These are phyloP conservation scores for Pterocarpus macrocarpus DNA, from an alignment of 306 rosid species.

Conservation along the genomic window DNA sequence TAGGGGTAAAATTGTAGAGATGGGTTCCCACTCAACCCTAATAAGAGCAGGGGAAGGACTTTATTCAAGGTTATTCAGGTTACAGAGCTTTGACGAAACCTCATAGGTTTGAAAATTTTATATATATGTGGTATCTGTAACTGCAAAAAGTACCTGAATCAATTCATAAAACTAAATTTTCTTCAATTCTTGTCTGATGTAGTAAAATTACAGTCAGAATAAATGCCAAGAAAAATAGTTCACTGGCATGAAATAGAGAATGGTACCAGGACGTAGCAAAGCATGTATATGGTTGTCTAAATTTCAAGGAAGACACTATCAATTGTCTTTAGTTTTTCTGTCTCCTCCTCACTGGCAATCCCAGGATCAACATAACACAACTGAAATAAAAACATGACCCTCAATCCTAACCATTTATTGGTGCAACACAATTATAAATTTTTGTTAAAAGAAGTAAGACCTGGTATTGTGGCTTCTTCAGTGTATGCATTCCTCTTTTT, in stretches of 20 bases:
- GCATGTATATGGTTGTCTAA: slow-evolving; percentile 46
- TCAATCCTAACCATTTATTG: slow-evolving; percentile 34
- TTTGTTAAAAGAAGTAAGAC: slow-evolving; percentile 48
- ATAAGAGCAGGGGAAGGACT: slow-evolving; percentile 68
- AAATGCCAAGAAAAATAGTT: slow-evolving; percentile 25
- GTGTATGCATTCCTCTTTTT: slow-evolving; percentile 77
- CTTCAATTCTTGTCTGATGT: slow-evolving; percentile 38
- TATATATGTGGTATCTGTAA: slow-evolving; percentile 8
- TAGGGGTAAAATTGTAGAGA: slow-evolving; percentile 75
- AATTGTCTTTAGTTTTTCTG: slow-evolving; percentile 73
- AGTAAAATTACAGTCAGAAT: slow-evolving; percentile 30
- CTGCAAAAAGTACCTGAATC: slow-evolving; percentile 1
- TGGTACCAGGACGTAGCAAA: slow-evolving; percentile 37
- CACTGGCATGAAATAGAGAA: slow-evolving; percentile 26
- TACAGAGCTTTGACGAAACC: slow-evolving; percentile 69
- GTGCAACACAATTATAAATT: slow-evolving; percentile 15
- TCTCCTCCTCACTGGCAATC: slow-evolving; percentile 65
- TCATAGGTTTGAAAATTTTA: slow-evolving; percentile 38
- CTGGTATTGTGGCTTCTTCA: slow-evolving; percentile 85
- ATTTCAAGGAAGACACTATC: slow-evolving; percentile 74
- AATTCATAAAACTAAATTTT: slow-evolving; percentile 25
- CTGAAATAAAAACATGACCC: slow-evolving; percentile 60
- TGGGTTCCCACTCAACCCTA: slow-evolving; percentile 75
- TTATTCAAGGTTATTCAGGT: slow-evolving; percentile 69
- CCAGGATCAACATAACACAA: slow-evolving; percentile 86